Evolutionary conservation across 768 basidiomycete species (phyloP).

Genomic region (Leccinum olivaceopallidum): DNA sequence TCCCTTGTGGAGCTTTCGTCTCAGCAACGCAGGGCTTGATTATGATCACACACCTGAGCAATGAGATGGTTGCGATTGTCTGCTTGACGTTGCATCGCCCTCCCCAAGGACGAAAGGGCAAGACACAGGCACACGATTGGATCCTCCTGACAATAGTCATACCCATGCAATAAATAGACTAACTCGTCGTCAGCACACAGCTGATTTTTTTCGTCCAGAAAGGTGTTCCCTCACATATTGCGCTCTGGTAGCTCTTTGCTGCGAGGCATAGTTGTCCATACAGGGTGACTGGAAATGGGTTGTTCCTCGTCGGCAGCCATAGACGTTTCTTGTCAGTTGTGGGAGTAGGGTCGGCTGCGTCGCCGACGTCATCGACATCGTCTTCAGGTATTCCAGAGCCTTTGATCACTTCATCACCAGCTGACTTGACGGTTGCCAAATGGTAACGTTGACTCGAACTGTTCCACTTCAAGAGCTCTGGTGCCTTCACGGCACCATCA

Average conservation of each 20-base stretch:
- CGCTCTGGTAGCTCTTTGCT: constrained; percentile 86
- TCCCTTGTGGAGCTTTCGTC: constrained; percentile 45
- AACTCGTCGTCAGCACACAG: not conserved
- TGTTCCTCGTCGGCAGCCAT: constrained; percentile 64
- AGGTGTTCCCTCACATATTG: constrained; percentile 66
- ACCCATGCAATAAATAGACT: constrained; percentile 91
- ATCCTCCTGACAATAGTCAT: constrained; percentile 81
- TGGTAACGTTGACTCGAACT: constrained; percentile 57
- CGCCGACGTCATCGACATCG: constrained; percentile 35
- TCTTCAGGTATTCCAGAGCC: constrained; percentile 28
- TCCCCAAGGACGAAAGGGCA: constrained; percentile 81
- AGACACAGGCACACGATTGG: constrained; percentile 83
- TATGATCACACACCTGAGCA: constrained; percentile 50
- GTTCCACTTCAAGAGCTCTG: constrained; percentile 65
- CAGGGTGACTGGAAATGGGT: constrained; percentile 66
- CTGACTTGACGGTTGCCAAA: constrained; percentile 31
- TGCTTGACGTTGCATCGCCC: constrained; percentile 89
- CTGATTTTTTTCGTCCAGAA: not conserved
- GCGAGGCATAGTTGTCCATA: constrained; percentile 87
- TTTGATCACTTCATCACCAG: constrained; percentile 23
- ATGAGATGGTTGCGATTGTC: constrained; percentile 92
- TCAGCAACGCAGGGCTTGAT: not conserved
- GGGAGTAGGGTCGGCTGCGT: constrained; percentile 14
- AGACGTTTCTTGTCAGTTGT: constrained; percentile 29
- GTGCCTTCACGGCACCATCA: constrained; percentile 64